These are phyloP conservation scores for Aspergillus pseudotamarii DNA, from an alignment of 2,329 filamentous ascomycete genomes.

Conservation along the genomic window DNA sequence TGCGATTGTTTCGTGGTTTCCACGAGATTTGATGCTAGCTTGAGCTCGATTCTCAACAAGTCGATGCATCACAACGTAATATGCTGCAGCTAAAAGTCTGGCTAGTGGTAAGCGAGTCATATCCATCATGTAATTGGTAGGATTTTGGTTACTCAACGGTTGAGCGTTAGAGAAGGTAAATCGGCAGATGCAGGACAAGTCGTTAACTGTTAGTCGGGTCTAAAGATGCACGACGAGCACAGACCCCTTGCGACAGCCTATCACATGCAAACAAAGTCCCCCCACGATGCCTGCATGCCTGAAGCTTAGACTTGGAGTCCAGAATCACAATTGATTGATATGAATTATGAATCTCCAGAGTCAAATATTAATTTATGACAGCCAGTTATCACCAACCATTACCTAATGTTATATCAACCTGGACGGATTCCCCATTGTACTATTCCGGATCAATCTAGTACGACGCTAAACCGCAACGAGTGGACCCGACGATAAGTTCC, in stretches of 20 bases:
- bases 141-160: background rate
- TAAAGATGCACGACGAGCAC: background rate
- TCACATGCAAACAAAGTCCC: background rate
- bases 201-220: background rate
- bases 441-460: background rate
- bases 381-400: background rate
- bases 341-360: background rate
- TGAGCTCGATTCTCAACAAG: background rate
- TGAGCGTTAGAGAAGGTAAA: background rate
- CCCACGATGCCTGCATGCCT: background rate
- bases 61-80: background rate
- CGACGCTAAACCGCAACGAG: background rate
- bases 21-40: background rate
- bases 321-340: background rate
- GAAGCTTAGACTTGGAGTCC: background rate
- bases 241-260: background rate
- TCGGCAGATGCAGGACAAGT: background rate
- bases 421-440: background rate
- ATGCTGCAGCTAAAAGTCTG: background rate
- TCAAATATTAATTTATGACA: background rate
- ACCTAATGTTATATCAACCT: background rate
- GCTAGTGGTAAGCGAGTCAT: background rate
- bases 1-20: no score
- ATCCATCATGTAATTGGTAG: background rate
- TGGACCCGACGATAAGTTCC: constrained; percentile 5